Percentiles rank a stretch among this genome's conserved stretches.
Evolutionary conservation across 2,329 filamentous ascomycete genomes (phyloP).

Genomic region (Ascochyta fabae): DNA sequence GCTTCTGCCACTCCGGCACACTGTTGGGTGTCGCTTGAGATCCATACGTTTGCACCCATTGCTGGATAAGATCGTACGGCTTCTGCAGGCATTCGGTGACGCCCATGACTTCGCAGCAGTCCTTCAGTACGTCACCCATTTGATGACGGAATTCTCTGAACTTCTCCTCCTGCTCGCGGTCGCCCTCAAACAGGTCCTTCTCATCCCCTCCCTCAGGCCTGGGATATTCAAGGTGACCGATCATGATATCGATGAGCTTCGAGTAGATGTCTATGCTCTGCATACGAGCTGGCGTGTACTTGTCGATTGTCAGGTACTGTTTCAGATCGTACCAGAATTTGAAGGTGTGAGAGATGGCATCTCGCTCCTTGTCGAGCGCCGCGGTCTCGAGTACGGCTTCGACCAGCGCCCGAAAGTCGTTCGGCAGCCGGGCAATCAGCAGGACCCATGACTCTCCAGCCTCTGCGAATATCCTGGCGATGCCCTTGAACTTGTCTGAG

Average conservation of each 20-base stretch:
- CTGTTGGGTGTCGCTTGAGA: conserved; percentile 73
- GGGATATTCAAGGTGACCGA: conserved; percentile 88
- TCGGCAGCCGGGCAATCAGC: conserved; percentile 82
- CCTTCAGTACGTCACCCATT: conserved; percentile 97
- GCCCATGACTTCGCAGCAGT: conserved; percentile 94
- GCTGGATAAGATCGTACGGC: conserved; percentile 81
- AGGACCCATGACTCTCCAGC: conserved; percentile 95
- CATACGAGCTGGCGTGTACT: conserved; percentile 81
- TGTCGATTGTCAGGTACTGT: conserved; percentile 90
- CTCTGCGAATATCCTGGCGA: conserved; percentile 90
- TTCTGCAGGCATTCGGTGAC: conserved; percentile 90
- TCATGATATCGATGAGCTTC: conserved; percentile 89
- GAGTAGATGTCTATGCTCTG: conserved; percentile 83
- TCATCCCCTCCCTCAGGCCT: conserved; percentile 75
- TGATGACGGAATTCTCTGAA: conserved; percentile 95
- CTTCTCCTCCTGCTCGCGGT: conserved; percentile 94
- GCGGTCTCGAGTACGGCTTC: conserved; percentile 93
- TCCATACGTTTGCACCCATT: conserved; percentile 86
- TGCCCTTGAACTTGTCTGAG: conserved; percentile 80
- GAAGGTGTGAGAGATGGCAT: conserved; percentile 93
- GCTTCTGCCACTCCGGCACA: conserved; percentile 94
- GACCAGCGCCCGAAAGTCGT: conserved; percentile 82
- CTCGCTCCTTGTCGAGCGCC: conserved; percentile 82
- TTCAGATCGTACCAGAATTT: conserved; percentile 99
- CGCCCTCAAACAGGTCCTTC: conserved; percentile 89